phyloP scores from a whole-genome alignment of 2,329 filamentous ascomycete genomes.

The Penicillium sp. region DNA sequence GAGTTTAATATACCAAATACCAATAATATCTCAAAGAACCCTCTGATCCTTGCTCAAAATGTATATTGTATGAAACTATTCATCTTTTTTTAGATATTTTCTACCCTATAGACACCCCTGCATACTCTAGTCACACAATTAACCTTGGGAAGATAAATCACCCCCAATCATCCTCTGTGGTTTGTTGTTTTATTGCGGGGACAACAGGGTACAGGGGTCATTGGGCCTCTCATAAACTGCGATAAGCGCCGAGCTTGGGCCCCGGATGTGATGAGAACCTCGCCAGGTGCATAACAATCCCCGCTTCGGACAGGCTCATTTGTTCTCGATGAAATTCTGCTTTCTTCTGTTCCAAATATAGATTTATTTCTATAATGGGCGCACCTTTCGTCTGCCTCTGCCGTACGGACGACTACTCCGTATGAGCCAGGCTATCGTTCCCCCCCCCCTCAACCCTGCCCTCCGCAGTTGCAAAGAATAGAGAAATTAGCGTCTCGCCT shows the following conservation, averaged over 20 bases:
- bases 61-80: not conserved
- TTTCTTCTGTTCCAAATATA: constrained; percentile 28
- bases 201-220: not conserved
- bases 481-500: constrained; percentile 23
- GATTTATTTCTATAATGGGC: constrained; percentile 4
- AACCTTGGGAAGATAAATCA: not conserved
- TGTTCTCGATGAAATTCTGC: constrained; percentile 8
- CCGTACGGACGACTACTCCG: constrained; percentile 15
- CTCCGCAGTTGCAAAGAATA: constrained; percentile 31
- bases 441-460: constrained; percentile 17
- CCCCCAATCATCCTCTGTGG: constrained; percentile 5
- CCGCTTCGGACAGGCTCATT: constrained; percentile 20
- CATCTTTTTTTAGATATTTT: not conserved
- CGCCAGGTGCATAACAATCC: constrained; percentile 27
- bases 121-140: not conserved
- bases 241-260: constrained; percentile 33
- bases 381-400: constrained; percentile 6
- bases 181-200: constrained; percentile 19
- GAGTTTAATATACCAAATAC: constrained; percentile 5
- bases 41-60: not conserved
- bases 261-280: constrained; percentile 33
- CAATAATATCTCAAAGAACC: constrained; percentile 1
- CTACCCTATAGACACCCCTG: constrained; percentile 3
- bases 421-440: constrained; percentile 11
- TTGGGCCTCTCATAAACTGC: constrained; percentile 21